Evolutionary conservation across 805 yeast genomes (phyloP), one percentile per base, ranked within the genome.

Genomic region (Saturnispora diversa): DNA sequence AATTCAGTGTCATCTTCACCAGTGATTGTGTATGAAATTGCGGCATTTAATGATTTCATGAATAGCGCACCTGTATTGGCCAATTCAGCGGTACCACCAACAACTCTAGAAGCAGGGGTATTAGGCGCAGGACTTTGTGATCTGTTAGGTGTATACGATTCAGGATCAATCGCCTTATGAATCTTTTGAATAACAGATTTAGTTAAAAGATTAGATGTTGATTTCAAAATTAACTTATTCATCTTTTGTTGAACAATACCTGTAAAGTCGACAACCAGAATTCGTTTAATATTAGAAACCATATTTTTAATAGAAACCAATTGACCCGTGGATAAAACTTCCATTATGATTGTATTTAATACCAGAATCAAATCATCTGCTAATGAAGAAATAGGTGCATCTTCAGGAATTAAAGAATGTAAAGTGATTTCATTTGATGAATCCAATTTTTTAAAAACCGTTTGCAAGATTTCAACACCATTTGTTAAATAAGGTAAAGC

Each of bases 321-420:
- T 44, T 84, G 82, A 0, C 94, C 94, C 0, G 94, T 74, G 33
- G 83, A 80, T 10, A 87, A 65, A 1, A 78, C 68, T 44, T 80
- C 81, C 19, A 77, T 63, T 26, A 87, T 57, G 13, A 83, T 69
- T 27, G 77, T 74, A 52, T 84, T 82, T 33, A 88, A 62, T 7
- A 87, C 75, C 50, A 86, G 67, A 21, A 85, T 72, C 25, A 84
- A 64, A 56, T 92, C 98, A 52, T 92, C 98, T 19, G 88, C 76
- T 17, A 85, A 78, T 0, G 97, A 85, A 0, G 94, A 76, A 4
- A 82, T 74, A 2, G 88, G 90, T 5, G 79, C 66, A 23, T 71
- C 77, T 30, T 74, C 77, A 2, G 79, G 75, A 25, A 65, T 54
- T 4, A 56, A 33, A 2, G 56, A 47, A 11, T 44, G 38, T 17